Evolutionary conservation across 805 yeast species (phyloP), one percentile per base, ranked within the genome.

Genomic region (Nakazawaea siamensis): DNA sequence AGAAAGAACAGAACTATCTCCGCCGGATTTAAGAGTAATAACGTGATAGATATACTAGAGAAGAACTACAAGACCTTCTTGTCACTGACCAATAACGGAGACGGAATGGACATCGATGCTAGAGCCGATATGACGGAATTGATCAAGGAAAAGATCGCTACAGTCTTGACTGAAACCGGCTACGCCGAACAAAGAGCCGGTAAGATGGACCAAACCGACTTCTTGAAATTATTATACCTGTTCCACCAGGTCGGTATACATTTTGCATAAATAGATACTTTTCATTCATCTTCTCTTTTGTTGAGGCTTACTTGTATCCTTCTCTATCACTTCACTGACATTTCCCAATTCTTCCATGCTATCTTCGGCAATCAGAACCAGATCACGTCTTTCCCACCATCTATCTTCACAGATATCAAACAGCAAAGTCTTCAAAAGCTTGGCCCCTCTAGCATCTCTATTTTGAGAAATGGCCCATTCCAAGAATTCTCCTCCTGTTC

Each of bases 361-460:
- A 47, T 90, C 97, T 60, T 90, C 98, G 33, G 84, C 82, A 27
- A 76, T 70, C 54, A 94, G 78, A 17, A 90, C 79, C 49, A 79
- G 90, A 48, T 90, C 97, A 61, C 97, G 77, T 63, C 97, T 81
- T 55, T 90, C 97, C 97, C 97, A 90, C 92, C 95, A 90, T 62
- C 98, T 75, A 45, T 81, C 90, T 58, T 88, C 95, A 55, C 92
- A 81, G 41, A 90, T 60, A 43, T 87, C 96, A 52, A 90, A 90
- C 0, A 97, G 80, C 29, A 84, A 81, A 37, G 80, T 79, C 61
- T 90, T 88, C 56, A 90, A 69, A 50, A 83, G 80, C 55, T 90
- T 90, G 36, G 96, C 97, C 35, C 96, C 97, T 49, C 94, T 74
- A 11, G 86, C 79, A 39, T 82, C 88, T 46, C 82, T 70, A 47